Conservation (phyloP, 306 rosid genomes). For the Spatholobus suberectus region DNA sequence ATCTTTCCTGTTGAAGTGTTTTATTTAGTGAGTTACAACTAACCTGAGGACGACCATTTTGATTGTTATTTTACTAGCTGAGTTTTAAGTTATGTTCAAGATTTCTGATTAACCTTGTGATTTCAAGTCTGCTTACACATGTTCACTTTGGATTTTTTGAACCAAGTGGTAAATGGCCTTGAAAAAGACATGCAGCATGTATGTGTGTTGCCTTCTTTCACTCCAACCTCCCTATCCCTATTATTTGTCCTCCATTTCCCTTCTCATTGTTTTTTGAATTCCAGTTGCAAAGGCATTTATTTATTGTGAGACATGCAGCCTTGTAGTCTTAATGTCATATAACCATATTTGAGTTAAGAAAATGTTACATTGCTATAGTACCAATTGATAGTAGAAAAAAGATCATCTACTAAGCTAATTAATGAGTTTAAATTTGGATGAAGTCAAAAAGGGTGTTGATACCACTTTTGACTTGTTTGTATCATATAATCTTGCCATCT, state of each 20-base stretch:
- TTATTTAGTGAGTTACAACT: too few relatives aligned
- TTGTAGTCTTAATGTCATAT: conserved; percentile 29
- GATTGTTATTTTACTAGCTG: conserved; percentile 28
- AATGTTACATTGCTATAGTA: background rate
- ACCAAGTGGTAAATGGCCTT: conserved; percentile 96
- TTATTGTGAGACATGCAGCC: conserved; percentile 3
- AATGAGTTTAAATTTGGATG: conserved; percentile 5
- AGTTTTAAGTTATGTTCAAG: background rate
- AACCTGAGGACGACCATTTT: too few relatives aligned
- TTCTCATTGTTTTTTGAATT: conserved; percentile 29
- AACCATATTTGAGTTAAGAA: background rate
- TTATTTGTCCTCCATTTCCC: conserved; percentile 15
- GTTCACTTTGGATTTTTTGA: conserved; percentile 94
- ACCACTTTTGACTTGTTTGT: background rate
- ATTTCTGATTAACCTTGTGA: conserved; percentile 40
- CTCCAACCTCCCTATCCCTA: conserved; percentile 18
- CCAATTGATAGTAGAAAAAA: conserved; percentile 16
- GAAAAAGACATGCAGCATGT: conserved; percentile 99
- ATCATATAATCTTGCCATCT: background rate
- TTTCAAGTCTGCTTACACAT: conserved; percentile 96
- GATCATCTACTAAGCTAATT: background rate
- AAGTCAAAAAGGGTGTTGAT: conserved; percentile 8
- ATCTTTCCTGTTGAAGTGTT: too few relatives aligned
- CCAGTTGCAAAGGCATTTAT: conserved; percentile 11
- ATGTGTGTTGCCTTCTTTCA: conserved; percentile 42